A percentile compares a stretch with the other conserved stretches of the same genome.
phyloP scores from a whole-genome alignment of 208 protist genomes.

The Crithidia brevicula region DNA sequence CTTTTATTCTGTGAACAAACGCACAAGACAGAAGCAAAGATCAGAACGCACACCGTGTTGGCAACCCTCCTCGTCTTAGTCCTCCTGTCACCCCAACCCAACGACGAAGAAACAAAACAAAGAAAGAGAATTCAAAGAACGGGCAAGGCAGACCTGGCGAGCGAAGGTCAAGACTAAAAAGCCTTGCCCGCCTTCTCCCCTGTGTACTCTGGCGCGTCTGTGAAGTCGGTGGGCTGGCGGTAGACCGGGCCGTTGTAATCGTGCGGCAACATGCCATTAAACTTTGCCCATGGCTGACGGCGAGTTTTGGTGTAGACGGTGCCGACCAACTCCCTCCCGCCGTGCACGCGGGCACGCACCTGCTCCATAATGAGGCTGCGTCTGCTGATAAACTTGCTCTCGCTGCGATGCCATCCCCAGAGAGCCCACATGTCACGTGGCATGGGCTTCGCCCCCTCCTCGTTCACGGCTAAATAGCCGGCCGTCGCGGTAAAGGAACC shows the following conservation, averaged over 20 bases:
- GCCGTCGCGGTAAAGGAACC: conserved; percentile 80
- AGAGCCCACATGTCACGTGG: conserved; percentile 89
- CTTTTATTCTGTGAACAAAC: too few relatives aligned
- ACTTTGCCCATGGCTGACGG: conserved; percentile 86
- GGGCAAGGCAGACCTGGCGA: not conserved
- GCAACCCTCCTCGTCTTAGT: too few relatives aligned
- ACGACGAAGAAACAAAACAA: too few relatives aligned
- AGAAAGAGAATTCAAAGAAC: too few relatives aligned
- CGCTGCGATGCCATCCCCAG: conserved; percentile 88
- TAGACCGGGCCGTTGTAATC: conserved; percentile 78
- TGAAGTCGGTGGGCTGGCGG: conserved; percentile 49
- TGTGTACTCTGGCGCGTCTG: conserved; percentile 52
- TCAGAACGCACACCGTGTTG: too few relatives aligned
- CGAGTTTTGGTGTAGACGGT: conserved; percentile 80
- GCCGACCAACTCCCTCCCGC: conserved; percentile 71
- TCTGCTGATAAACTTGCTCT: conserved; percentile 85
- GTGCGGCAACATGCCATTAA: conserved; percentile 78
- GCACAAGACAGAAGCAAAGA: too few relatives aligned
- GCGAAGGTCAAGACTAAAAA: not conserved
- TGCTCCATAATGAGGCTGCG: conserved; percentile 65
- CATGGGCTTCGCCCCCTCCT: conserved; percentile 85
- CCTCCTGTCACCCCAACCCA: too few relatives aligned
- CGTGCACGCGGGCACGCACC: conserved; percentile 63
- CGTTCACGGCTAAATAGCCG: conserved; percentile 81
- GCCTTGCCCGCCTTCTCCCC: conserved; percentile 16